These are phyloP conservation scores for Hymenoscyphus fraxineus DNA, from an alignment of 2,329 filamentous ascomycete genomes.

Conservation along the genomic window DNA sequence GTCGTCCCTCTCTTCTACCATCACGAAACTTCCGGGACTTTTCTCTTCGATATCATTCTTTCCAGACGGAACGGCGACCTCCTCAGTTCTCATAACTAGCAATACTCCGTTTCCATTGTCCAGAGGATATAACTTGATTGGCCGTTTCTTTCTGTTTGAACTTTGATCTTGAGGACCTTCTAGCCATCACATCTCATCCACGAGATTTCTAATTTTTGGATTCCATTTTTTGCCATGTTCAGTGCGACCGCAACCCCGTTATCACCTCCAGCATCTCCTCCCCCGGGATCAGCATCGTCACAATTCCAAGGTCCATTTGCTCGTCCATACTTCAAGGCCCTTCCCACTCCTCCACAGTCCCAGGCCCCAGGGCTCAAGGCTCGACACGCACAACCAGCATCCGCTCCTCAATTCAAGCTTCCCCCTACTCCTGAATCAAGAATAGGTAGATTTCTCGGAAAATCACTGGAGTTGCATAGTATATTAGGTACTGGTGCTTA, in stretches of 20 bases:
- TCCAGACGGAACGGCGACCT: slow-evolving; percentile 2
- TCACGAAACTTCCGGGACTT: slow-evolving; percentile 4
- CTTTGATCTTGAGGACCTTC: slow-evolving; percentile 10
- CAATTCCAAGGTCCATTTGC: slow-evolving; percentile 10
- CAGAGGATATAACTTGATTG: slow-evolving; percentile 9
- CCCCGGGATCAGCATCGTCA: slow-evolving; percentile 12
- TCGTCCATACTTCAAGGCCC: slow-evolving; percentile 10
- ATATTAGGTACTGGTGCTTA: slow-evolving; percentile 94
- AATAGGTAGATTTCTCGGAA: slow-evolving; percentile 74
- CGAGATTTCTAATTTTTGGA: slow-evolving; percentile 17
- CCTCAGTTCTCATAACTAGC: slow-evolving; percentile 5
- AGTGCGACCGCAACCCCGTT: slow-evolving; percentile 22
- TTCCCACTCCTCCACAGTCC: slow-evolving; percentile 10
- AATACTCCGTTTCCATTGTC: slow-evolving; percentile 11
- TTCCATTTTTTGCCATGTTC: slow-evolving; percentile 32
- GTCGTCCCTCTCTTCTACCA: slow-evolving; percentile 14
- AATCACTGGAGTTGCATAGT: slow-evolving; percentile 67
- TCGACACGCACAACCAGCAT: slow-evolving; percentile 5
- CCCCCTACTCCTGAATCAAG: slow-evolving; percentile 69
- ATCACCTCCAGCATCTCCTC: slow-evolving; percentile 28
- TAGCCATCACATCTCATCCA: slow-evolving; percentile 14
- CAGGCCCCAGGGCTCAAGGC: slow-evolving; percentile 9
- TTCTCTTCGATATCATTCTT: slow-evolving; percentile 12
- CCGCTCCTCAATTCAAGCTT: slow-evolving; percentile 6
- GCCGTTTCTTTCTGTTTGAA: slow-evolving; percentile 26